Evolutionary conservation across 2,329 filamentous ascomycete genomes (phyloP).

Genomic region (Zymoseptoria brevis): DNA sequence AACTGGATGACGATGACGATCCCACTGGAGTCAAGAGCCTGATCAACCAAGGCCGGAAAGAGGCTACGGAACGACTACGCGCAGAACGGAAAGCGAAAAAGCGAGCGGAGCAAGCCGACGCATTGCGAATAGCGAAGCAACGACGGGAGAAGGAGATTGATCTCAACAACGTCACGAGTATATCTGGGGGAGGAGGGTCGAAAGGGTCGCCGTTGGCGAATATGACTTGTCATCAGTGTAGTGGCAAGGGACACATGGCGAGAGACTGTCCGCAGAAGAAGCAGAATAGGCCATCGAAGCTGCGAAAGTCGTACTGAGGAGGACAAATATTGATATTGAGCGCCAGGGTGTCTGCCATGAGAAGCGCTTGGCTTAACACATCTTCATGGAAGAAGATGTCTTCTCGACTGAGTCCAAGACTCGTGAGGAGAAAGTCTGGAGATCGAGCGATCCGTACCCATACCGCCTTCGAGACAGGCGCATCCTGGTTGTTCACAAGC

Average conservation of each 20-base stretch:
- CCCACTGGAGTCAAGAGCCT: conserved; percentile 35
- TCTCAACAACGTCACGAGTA: conserved; percentile 46
- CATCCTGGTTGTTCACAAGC: too few species aligned
- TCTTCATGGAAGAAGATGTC: too few species aligned
- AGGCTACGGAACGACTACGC: conserved; percentile 36
- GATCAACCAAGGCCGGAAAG: conserved; percentile 39
- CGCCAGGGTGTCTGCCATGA: too few species aligned
- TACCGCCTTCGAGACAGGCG: background rate
- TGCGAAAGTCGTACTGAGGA: conserved; percentile 6
- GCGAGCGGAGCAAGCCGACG: conserved; percentile 42
- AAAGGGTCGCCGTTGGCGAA: conserved; percentile 27
- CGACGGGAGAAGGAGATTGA: conserved; percentile 60
- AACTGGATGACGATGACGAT: conserved; percentile 34
- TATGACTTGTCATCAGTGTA: conserved; percentile 54
- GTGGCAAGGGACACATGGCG: conserved; percentile 53
- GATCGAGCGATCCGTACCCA: too few species aligned
- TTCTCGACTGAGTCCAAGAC: too few species aligned
- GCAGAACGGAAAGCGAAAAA: conserved; percentile 40
- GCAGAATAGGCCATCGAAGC: conserved; percentile 7
- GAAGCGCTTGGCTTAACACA: background rate
- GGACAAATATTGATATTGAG: background rate
- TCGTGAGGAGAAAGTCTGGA: too few species aligned
- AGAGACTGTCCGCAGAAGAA: conserved; percentile 44
- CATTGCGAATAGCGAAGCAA: conserved; percentile 48
- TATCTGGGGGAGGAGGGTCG: conserved; percentile 38